Conservation (phyloP, 352 stramenopile species). For the Phytopythium aichiense region DNA sequence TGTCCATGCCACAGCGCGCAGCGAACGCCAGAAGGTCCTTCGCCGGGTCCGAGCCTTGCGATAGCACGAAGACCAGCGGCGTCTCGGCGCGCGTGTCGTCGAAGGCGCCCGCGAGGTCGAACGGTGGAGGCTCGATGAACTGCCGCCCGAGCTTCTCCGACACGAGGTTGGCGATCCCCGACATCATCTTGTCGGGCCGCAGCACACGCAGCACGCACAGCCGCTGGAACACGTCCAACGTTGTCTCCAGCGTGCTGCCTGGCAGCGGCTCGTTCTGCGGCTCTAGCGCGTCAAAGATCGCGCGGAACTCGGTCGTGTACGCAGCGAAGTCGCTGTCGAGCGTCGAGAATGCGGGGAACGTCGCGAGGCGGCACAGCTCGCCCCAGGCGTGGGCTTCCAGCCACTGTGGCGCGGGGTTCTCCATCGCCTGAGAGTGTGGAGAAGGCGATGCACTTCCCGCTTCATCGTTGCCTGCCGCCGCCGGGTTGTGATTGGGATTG, state of each 20-base stretch:
- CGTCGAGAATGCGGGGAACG: slow-evolving; percentile 26
- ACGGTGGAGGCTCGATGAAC: slow-evolving; percentile 91
- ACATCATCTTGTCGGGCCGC: slow-evolving; percentile 79
- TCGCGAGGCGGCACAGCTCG: slow-evolving; percentile 38
- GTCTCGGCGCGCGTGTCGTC: slow-evolving; percentile 86
- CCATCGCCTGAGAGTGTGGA: slow-evolving; percentile 1
- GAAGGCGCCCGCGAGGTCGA: slow-evolving; percentile 90
- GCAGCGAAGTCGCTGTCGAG: slow-evolving; percentile 31
- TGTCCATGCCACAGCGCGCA: slow-evolving; percentile 76
- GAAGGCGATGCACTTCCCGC: background rate
- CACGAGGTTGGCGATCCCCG: slow-evolving; percentile 90
- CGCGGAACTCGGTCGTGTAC: slow-evolving; percentile 47
- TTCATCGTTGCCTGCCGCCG: slow-evolving; percentile 1
- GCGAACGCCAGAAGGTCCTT: slow-evolving; percentile 92
- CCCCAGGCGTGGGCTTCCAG: slow-evolving; percentile 74
- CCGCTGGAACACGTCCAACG: slow-evolving; percentile 80
- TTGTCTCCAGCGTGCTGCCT: slow-evolving; percentile 34
- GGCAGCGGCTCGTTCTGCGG: slow-evolving; percentile 76
- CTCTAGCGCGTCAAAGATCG: slow-evolving; percentile 81
- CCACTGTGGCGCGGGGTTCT: slow-evolving; percentile 32
- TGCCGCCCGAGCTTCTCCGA: slow-evolving; percentile 73
- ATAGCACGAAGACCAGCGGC: slow-evolving; percentile 93
- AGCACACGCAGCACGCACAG: slow-evolving; percentile 78
- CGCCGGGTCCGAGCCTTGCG: slow-evolving; percentile 91
- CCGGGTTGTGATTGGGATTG: slow-evolving; percentile 14